A percentile compares a stretch with the other conserved stretches of the same genome.
These are phyloP conservation scores for Nakazawaea peltata DNA, from an alignment of 805 yeast genomes.

Conservation along the genomic window DNA sequence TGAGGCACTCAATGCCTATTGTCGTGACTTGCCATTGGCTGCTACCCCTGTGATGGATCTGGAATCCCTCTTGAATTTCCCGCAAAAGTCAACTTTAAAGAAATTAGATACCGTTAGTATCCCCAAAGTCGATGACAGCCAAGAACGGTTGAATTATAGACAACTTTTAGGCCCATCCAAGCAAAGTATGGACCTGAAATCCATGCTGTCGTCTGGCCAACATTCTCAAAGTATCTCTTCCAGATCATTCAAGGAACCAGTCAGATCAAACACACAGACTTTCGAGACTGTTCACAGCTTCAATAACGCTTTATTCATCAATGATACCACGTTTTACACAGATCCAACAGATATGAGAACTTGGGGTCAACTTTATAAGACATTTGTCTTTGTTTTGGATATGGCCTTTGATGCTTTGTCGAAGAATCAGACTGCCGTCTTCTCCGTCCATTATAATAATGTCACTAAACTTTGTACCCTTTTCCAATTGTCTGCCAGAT, in stretches of 20 bases:
- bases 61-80: constrained; percentile 7
- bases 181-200: background rate
- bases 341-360: constrained; percentile 50
- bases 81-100: constrained; percentile 1
- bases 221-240: background rate
- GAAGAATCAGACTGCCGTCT: constrained; percentile 42
- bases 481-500: constrained; percentile 46
- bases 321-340: constrained; percentile 42
- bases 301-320: constrained; percentile 13
- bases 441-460: constrained; percentile 43
- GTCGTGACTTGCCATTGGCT: constrained; percentile 49
- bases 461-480: constrained; percentile 45
- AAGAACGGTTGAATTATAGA: constrained; percentile 6
- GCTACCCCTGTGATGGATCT: constrained; percentile 13
- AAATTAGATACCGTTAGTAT: constrained; percentile 3
- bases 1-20: constrained; percentile 49
- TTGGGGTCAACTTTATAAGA: constrained; percentile 51
- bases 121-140: constrained; percentile 3
- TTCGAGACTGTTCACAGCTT: background rate
- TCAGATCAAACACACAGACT: background rate
- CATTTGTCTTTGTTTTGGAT: constrained; percentile 38
- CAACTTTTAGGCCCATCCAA: too few relatives aligned
- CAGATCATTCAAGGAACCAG: background rate
- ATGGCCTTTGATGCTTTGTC: constrained; percentile 42
- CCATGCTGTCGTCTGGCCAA: background rate